phyloP scores from a whole-genome alignment of 2,329 filamentous ascomycete species.

The Colletotrichum eleusines region DNA sequence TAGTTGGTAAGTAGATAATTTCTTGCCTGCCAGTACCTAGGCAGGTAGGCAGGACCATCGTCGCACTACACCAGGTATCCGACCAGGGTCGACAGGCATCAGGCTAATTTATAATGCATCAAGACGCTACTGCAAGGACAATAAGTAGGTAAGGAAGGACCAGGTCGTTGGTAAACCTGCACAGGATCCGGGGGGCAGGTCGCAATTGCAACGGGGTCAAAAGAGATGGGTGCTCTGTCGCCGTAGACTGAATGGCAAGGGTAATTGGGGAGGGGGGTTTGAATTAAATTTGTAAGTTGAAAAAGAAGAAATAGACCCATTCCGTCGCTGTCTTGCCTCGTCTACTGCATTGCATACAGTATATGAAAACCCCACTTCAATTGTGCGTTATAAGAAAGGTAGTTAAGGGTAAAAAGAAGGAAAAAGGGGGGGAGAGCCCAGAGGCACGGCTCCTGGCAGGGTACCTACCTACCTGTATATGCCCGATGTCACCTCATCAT shows the following conservation, averaged over 20 bases:
- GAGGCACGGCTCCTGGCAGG: not conserved
- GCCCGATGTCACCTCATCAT: not conserved
- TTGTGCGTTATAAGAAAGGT: not conserved
- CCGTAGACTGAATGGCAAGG: not conserved
- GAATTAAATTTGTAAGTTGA: not conserved
- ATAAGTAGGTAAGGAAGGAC: not conserved
- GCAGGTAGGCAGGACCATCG: too few species aligned
- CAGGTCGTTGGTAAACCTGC: conserved; percentile 10
- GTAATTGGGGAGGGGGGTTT: not conserved
- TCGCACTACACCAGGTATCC: too few species aligned
- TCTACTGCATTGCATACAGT: not conserved
- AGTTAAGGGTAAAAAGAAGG: not conserved
- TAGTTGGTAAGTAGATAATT: too few species aligned
- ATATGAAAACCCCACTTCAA: not conserved
- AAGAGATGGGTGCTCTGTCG: conserved; percentile 4
- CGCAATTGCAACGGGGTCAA: conserved; percentile 14
- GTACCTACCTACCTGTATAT: not conserved
- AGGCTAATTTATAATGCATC: not conserved
- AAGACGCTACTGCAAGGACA: not conserved
- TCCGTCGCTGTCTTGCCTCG: not conserved
- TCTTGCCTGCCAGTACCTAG: not conserved
- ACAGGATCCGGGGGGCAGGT: not conserved
- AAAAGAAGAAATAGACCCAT: not conserved
- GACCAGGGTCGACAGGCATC: not conserved
- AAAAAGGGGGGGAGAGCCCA: not conserved